phyloP scores from a whole-genome alignment of 1,284 basidiomycete species.

The Malassezia globosa region DNA sequence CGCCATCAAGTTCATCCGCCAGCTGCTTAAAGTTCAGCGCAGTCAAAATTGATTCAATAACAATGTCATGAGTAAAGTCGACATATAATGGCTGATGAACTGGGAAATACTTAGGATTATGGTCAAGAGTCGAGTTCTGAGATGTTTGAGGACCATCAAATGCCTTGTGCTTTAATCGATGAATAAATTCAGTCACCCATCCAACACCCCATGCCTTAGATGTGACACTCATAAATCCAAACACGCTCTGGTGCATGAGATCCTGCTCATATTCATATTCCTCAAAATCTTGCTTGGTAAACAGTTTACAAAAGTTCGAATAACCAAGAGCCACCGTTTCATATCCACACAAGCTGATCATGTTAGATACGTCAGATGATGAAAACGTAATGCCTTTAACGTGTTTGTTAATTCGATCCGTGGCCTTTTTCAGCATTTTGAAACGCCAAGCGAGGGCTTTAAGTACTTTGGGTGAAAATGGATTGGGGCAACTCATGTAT shows the following conservation, averaged over 20 bases:
- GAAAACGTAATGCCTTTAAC: constrained; percentile 48
- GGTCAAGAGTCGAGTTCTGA: constrained; percentile 32
- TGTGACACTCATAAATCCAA: constrained; percentile 71
- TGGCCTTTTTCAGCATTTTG: constrained; percentile 5
- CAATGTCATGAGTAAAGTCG: constrained; percentile 38
- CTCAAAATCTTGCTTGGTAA: constrained; percentile 76
- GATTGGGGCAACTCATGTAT: constrained; percentile 57
- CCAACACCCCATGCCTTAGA: constrained; percentile 69
- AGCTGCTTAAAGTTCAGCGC: constrained; percentile 37
- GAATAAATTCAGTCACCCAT: constrained; percentile 53
- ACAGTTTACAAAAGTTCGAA: constrained; percentile 64
- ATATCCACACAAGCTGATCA: constrained; percentile 48
- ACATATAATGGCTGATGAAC: constrained; percentile 34
- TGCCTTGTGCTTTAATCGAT: constrained; percentile 23
- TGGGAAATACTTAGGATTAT: constrained; percentile 28
- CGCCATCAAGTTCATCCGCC: constrained; percentile 22
- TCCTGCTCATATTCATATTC: constrained; percentile 61
- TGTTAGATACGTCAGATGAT: constrained; percentile 29
- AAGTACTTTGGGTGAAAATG: constrained; percentile 51
- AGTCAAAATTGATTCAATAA: constrained; percentile 31
- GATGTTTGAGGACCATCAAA: constrained; percentile 24
- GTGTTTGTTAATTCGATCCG: constrained; percentile 29
- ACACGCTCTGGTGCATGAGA: constrained; percentile 49
- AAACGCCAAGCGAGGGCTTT: constrained; percentile 12
- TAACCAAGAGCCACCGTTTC: constrained; percentile 33